These are phyloP conservation scores for Medicago truncatula DNA, from an alignment of 306 rosid genomes.

Conservation along the genomic window DNA sequence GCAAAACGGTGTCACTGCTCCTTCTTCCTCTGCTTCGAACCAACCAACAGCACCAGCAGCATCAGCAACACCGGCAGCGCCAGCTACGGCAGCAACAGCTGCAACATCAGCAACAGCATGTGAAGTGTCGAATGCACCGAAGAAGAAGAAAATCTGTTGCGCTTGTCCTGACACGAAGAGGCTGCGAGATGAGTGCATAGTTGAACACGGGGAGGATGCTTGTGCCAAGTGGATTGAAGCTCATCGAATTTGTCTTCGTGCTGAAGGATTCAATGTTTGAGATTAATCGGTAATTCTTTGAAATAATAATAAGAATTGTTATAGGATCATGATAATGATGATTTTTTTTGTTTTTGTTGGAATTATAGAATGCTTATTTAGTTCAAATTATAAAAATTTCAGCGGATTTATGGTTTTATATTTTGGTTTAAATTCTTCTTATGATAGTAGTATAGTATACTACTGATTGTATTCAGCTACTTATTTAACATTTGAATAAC, in stretches of 20 bases:
- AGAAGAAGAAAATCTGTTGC: slow-evolving; percentile 87
- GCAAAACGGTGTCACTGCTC: slow-evolving; percentile 16
- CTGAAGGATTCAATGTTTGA: slow-evolving; percentile 85
- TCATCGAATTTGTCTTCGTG: slow-evolving; percentile 78
- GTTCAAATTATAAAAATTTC: too few species aligned
- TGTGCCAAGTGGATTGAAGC: slow-evolving; percentile 93
- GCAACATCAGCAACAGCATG: too few species aligned
- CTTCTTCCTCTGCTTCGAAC: slow-evolving; percentile 46
- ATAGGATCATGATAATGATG: neutral
- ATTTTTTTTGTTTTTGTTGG: neutral
- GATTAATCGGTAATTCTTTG: neutral
- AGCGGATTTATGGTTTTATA: too few species aligned
- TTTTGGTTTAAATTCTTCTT: too few species aligned
- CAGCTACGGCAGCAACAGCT: too few species aligned
- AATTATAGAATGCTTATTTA: neutral
- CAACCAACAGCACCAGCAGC: slow-evolving; percentile 32
- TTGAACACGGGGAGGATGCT: slow-evolving; percentile 84
- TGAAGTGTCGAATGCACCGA: slow-evolving; percentile 56
- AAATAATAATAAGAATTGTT: neutral
- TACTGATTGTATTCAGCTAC: too few species aligned
- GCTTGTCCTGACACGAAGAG: slow-evolving; percentile 82
- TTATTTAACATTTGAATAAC: too few species aligned
- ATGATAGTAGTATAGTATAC: too few species aligned
- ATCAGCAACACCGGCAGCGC: slow-evolving; percentile 22
- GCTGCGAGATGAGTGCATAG: slow-evolving; percentile 89